Evolutionary conservation across 768 basidiomycete species (phyloP), one percentile per base, ranked within the genome.

Genomic region (Lanmaoa pseudosensibilis): DNA sequence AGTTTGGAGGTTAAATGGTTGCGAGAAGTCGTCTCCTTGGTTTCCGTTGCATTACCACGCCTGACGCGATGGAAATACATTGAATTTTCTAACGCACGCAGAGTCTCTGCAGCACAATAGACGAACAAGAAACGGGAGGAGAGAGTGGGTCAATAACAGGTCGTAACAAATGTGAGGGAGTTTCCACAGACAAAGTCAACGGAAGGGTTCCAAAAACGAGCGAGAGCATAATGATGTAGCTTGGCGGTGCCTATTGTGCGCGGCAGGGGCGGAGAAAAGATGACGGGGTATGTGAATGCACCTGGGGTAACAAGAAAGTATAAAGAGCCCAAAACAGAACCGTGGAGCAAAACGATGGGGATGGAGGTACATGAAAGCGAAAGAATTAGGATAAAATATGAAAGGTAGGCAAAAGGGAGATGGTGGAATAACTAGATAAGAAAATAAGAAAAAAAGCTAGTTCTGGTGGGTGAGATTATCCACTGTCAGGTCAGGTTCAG

Each of bases 341-440:
- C 12, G 30, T 45, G 54, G 27, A 57, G 52, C 41, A 65, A 52
- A 71, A 57, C 59, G 54, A 68, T 16, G 50, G 54, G 52, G 52
- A 60, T 50, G 55, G 38, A 60, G 58, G 50, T 55, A 62, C 59
- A 60, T 16, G 53, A 60, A 69, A 54, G 46, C 45, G 48, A 53
- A 70, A 56, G 46, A 32, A 71, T 70, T 70, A 70, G 51, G 62
- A 46, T 60, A 58, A 50, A 63, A 50, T 69, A 65, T 60, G 62
- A 60, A 45, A 40, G 55, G 55, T 50, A 51, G 62, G 46, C 56
- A 58, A 65, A 49, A 27, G 47, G 66, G 25, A 52, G 55, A 68
- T 55, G 36, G 52, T 56, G 55, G 37, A 69, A 62, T 60, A 59
- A 59, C 65, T 70, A 70, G 69, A 69, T 70, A 67, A 57, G 54